Evolutionary conservation across 768 basidiomycete genomes (phyloP), one percentile per base, ranked within the genome.

Genomic region (Tulasnella sp.): DNA sequence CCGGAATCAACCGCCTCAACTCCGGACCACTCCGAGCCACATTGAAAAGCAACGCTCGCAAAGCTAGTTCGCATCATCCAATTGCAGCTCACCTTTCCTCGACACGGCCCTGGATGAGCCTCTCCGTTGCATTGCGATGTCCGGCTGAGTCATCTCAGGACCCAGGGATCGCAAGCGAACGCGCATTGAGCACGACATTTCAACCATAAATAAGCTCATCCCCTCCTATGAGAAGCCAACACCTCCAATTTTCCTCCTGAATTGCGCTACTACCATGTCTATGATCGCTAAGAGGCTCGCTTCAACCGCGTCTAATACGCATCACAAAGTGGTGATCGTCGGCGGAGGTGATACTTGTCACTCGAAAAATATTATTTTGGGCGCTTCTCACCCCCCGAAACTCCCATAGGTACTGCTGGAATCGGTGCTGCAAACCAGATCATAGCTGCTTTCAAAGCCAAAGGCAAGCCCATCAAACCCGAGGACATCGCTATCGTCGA

Each of bases 401-500:
- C 58, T 53, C 60, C 38, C 44, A 13, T 63, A 94, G 91, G 92
- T 50, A 82, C 82, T 26, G 90, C 78, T 53, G 93, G 93, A 38
- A 70, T 96, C 45, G 79, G 83, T 42, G 85, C 86, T 34, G 91
- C 94, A 38, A 85, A 88, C 65, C 93, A 97, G 72, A 81, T 98
- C 48, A 88, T 85, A 69, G 75, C 90, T 66, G 78, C 84, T 29
- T 92, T 96, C 70, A 77, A 78, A 64, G 74, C 77, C 11, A 82
- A 84, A 45, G 85, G 84, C 8, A 84, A 84, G 64, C 70, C 79
- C 17, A 8, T 27, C 70, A 77, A 43, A 10, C 70, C 76, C 19
- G 87, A 83, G 23, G 94, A 97, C 69, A 82, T 98, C 48, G 88
- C 82, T 4, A 85, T 98, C 58, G 72, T 96, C 30, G 95, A 98